A percentile compares a stretch with the other conserved stretches of the same genome.
Evolutionary conservation across 192 early-diverging fungal genomes (phyloP).

Genomic region (Coemansia brasiliensis): DNA sequence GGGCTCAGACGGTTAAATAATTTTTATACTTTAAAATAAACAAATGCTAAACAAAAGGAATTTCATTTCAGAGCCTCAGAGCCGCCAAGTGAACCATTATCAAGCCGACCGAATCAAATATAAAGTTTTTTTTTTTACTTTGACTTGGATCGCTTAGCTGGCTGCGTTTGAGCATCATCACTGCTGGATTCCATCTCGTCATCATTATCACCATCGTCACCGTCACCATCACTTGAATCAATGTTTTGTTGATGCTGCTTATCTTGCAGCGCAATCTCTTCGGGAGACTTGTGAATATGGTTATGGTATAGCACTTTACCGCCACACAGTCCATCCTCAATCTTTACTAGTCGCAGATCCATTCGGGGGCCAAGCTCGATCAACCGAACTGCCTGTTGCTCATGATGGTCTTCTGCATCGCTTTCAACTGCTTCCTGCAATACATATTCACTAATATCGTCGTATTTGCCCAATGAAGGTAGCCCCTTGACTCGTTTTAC

Average conservation of each 20-base stretch:
- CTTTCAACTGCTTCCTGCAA: slow-evolving; percentile 79
- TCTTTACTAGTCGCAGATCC: slow-evolving; percentile 82
- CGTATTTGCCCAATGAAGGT: slow-evolving; percentile 74
- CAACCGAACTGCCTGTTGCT: slow-evolving; percentile 84
- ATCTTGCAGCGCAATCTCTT: slow-evolving; percentile 70
- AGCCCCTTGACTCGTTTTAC: slow-evolving; percentile 79
- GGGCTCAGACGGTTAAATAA: too few species aligned
- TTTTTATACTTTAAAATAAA: too few species aligned
- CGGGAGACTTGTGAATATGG: slow-evolving; percentile 68
- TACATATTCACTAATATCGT: slow-evolving; percentile 93
- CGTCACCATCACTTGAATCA: too few species aligned
- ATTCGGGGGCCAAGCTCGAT: slow-evolving; percentile 91
- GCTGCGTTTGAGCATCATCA: too few species aligned
- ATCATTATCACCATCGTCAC: too few species aligned
- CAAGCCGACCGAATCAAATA: too few species aligned
- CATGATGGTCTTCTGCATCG: slow-evolving; percentile 84
- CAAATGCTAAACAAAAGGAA: too few species aligned
- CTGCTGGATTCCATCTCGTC: too few species aligned
- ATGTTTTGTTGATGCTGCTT: slow-evolving; percentile 60
- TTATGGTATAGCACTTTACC: slow-evolving; percentile 94
- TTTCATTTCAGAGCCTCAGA: too few species aligned
- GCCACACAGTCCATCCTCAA: slow-evolving; percentile 83
- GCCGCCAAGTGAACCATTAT: too few species aligned
- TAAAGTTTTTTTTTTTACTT: too few species aligned
- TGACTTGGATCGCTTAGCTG: too few species aligned